These are phyloP conservation scores for Cardamine occulta DNA, from an alignment of 345 rosid genomes.

Conservation along the genomic window DNA sequence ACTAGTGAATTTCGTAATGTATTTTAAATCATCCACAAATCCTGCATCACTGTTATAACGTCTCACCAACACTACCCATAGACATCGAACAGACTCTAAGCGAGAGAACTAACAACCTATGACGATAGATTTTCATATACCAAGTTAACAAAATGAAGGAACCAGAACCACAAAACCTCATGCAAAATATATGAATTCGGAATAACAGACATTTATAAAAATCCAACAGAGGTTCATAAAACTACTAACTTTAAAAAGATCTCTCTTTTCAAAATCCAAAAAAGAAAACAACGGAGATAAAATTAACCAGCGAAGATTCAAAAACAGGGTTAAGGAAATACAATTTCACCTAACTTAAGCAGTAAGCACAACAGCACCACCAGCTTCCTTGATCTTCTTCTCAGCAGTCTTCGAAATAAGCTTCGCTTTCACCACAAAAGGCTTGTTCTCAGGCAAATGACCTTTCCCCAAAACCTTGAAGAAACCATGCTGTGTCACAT, in stretches of 20 bases:
- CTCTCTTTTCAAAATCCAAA: slow-evolving; percentile 22
- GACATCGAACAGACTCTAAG: no score
- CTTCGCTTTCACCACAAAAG: slow-evolving; percentile 79
- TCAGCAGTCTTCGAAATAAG: slow-evolving; percentile 76
- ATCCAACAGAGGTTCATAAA: slow-evolving; percentile 29
- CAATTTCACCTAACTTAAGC: slow-evolving; percentile 53
- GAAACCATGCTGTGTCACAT: slow-evolving; percentile 76
- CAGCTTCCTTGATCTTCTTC: slow-evolving; percentile 83
- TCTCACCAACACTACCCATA: no score
- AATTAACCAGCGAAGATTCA: neutral
- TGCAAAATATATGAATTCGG: neutral
- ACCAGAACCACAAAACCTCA: neutral
- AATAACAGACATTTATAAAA: slow-evolving; percentile 17
- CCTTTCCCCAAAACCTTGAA: slow-evolving; percentile 88
- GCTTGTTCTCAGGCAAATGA: slow-evolving; percentile 66
- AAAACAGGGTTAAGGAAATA: neutral
- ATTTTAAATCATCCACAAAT: no score
- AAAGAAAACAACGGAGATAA: neutral
- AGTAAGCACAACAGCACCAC: slow-evolving; percentile 79
- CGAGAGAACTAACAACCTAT: no score
- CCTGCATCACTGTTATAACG: no score
- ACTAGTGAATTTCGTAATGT: no score
- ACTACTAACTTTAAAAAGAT: slow-evolving; percentile 16
- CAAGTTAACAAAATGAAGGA: neutral
- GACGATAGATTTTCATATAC: no score